Evolutionary conservation across 176 grass and related monocot genomes (phyloP).

Genomic region (Carex myosuroides): DNA sequence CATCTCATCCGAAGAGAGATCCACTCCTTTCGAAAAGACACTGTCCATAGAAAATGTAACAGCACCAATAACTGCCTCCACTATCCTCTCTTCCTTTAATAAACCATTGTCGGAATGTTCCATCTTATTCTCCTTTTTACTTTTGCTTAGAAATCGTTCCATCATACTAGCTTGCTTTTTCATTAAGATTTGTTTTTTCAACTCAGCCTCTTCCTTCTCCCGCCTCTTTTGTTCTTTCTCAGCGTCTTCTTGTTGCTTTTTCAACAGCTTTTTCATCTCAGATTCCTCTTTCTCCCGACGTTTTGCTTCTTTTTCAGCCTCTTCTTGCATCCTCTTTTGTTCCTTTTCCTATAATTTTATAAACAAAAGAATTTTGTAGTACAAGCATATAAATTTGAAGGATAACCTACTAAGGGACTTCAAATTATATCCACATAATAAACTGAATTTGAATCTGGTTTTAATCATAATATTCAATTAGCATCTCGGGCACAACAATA

Average conservation of each 20-base stretch:
- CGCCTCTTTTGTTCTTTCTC: slow-evolving; percentile 67
- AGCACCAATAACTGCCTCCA: slow-evolving; percentile 28
- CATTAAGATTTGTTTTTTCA: slow-evolving; percentile 58
- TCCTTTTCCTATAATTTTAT: slow-evolving; percentile 67
- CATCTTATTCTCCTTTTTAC: slow-evolving; percentile 42
- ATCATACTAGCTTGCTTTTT: slow-evolving; percentile 91
- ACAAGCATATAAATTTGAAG: not conserved
- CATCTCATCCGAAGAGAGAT: slow-evolving; percentile 43
- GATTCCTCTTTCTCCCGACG: slow-evolving; percentile 78
- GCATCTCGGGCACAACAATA: not conserved
- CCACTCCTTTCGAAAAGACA: slow-evolving; percentile 47
- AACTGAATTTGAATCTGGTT: slow-evolving; percentile 2
- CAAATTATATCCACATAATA: not conserved
- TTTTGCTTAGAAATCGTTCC: slow-evolving; percentile 70
- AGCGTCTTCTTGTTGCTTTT: slow-evolving; percentile 73
- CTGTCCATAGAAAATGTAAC: slow-evolving; percentile 71
- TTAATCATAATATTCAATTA: not conserved
- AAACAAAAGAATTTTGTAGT: slow-evolving; percentile 5
- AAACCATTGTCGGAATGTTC: slow-evolving; percentile 31
- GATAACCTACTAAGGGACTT: not conserved
- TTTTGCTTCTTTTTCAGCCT: slow-evolving; percentile 72
- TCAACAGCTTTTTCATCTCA: slow-evolving; percentile 68
- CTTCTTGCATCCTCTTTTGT: slow-evolving; percentile 60
- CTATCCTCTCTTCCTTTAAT: slow-evolving; percentile 1
- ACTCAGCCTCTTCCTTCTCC: slow-evolving; percentile 71